Evolutionary conservation across 108 stramenopile genomes (phyloP).

Genomic region (Phaeodactylum tricornutum): DNA sequence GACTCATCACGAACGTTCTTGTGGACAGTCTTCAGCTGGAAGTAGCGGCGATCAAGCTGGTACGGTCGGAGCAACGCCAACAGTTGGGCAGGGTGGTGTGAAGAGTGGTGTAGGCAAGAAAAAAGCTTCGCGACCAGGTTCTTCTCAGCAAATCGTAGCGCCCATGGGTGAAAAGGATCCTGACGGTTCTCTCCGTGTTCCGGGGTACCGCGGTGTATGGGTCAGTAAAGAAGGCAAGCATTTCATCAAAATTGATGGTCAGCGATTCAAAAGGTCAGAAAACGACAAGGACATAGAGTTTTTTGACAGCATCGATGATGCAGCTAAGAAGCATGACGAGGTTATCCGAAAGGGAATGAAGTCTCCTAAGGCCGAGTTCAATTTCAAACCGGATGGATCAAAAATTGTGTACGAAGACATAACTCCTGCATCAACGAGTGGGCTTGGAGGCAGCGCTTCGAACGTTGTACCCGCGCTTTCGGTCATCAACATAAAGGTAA

Average conservation of each 20-base stretch:
- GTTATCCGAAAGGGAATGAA: slow-evolving; percentile 18
- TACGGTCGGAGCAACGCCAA: slow-evolving; percentile 14
- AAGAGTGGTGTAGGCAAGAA: slow-evolving; percentile 43
- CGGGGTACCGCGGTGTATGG: slow-evolving; percentile 72
- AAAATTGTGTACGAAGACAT: slow-evolving; percentile 52
- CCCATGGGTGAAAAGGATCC: slow-evolving; percentile 44
- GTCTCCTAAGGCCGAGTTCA: slow-evolving; percentile 34
- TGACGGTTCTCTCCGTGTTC: slow-evolving; percentile 48
- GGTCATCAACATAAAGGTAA: slow-evolving; percentile 71
- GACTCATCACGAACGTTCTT: slow-evolving; percentile 75
- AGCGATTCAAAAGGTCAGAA: slow-evolving; percentile 10
- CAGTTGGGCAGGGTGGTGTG: slow-evolving; percentile 20
- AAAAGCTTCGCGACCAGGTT: slow-evolving; percentile 13
- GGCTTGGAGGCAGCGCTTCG: slow-evolving; percentile 29
- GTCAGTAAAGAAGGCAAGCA: slow-evolving; percentile 50
- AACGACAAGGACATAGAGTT: slow-evolving; percentile 17
- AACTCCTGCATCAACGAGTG: slow-evolving; percentile 22
- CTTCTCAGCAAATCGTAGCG: slow-evolving; percentile 6
- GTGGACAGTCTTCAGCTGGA: slow-evolving; percentile 31
- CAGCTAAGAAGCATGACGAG: slow-evolving; percentile 58
- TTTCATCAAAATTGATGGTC: slow-evolving; percentile 60
- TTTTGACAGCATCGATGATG: slow-evolving; percentile 58
- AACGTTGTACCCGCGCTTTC: slow-evolving; percentile 33
- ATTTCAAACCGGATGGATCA: slow-evolving; percentile 58
- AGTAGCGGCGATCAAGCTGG: background rate